These are phyloP conservation scores for Pichia sp. DNA, from an alignment of 1,139 yeast species.

Conservation along the genomic window DNA sequence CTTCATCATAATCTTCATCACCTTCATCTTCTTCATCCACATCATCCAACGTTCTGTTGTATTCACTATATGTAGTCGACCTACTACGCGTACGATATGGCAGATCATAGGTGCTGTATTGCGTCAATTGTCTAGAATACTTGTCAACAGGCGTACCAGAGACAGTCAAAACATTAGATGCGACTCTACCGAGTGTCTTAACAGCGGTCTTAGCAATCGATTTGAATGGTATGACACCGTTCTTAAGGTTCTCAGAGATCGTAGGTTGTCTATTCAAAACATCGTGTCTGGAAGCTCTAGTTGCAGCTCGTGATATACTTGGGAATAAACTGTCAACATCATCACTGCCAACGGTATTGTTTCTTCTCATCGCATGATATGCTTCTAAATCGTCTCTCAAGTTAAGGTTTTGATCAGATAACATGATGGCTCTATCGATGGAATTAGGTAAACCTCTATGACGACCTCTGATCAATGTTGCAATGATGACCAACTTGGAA, in stretches of 20 bases:
- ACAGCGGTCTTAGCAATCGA: conserved; percentile 8
- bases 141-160: conserved; percentile 13
- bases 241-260: conserved; percentile 11
- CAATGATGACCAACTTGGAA: conserved; percentile 82
- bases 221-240: conserved; percentile 15
- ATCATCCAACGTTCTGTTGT: background rate
- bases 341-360: conserved; percentile 21
- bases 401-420: conserved; percentile 71
- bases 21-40: conserved; percentile 1
- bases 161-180: conserved; percentile 15
- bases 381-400: conserved; percentile 70
- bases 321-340: conserved; percentile 8
- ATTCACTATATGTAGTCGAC: conserved; percentile 3
- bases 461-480: conserved; percentile 91
- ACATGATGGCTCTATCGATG: conserved; percentile 89
- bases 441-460: conserved; percentile 97
- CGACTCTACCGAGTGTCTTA: conserved; percentile 11
- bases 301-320: conserved; percentile 13
- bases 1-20: conserved; percentile 3
- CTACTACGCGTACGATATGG: conserved; percentile 1
- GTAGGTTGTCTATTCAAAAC: conserved; percentile 11
- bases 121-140: conserved; percentile 30
- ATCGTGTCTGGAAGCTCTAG: conserved; percentile 3
- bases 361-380: conserved; percentile 42
- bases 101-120: conserved; percentile 11